Percentiles rank a stretch among this genome's conserved stretches.
These are phyloP conservation scores for Daldinia vernicosa DNA, from an alignment of 495 filamentous ascomycete species.

Conservation along the genomic window DNA sequence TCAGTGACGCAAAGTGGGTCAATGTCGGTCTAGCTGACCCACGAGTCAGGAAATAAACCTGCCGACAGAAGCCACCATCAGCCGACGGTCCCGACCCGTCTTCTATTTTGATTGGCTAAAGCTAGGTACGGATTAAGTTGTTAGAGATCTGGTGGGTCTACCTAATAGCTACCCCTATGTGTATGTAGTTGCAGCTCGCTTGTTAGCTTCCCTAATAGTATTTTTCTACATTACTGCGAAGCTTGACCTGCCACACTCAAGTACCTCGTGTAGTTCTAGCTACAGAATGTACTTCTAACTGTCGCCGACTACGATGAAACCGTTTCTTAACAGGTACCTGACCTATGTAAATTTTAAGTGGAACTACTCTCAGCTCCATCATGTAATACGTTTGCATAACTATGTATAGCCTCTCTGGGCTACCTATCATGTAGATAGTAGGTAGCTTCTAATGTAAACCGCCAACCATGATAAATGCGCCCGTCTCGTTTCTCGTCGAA, in stretches of 20 bases:
- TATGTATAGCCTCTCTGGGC: background rate
- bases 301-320: background rate
- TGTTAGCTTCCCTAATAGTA: background rate
- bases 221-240: background rate
- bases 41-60: slow-evolving; percentile 26
- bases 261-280: no score
- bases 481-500: background rate
- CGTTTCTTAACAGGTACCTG: background rate
- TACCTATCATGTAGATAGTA: background rate
- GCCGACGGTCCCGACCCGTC: background rate
- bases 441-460: background rate
- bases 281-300: background rate
- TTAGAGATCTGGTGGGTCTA: background rate
- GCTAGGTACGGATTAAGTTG: background rate
- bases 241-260: no score
- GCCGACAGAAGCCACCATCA: background rate
- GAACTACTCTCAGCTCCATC: background rate
- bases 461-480: background rate
- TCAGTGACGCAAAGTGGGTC: slow-evolving; percentile 10
- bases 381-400: background rate
- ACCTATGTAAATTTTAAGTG: background rate
- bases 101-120: slow-evolving; percentile 12
- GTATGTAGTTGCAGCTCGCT: background rate
- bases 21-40: background rate
- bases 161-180: background rate